Evolutionary conservation across 768 basidiomycete genomes (phyloP).

Genomic region (Leccinum boreale): DNA sequence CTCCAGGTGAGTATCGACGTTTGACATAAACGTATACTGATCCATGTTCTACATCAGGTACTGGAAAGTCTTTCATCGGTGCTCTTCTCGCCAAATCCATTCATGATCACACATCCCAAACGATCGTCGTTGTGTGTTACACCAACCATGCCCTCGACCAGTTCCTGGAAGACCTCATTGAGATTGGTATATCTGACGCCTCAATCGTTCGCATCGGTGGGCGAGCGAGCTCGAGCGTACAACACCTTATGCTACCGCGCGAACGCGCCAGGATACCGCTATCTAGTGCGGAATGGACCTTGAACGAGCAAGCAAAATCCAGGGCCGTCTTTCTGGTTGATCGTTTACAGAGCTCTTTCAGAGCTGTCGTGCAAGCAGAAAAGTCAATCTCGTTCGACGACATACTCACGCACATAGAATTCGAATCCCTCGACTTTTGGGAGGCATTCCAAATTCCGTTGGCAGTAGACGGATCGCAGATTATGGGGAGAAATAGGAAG

Average conservation of each 20-base stretch:
- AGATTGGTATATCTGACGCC: conserved; percentile 49
- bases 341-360: conserved; percentile 33
- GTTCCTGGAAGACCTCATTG: conserved; percentile 59
- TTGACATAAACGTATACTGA: background rate
- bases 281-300: conserved; percentile 36
- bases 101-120: conserved; percentile 44
- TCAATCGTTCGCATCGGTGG: conserved; percentile 58
- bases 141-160: conserved; percentile 77
- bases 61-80: conserved; percentile 74
- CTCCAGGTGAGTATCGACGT: conserved; percentile 48
- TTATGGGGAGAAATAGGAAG: conserved; percentile 40
- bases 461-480: conserved; percentile 40
- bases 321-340: conserved; percentile 8
- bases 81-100: conserved; percentile 61
- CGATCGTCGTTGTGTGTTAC: conserved; percentile 67
- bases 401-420: conserved; percentile 49
- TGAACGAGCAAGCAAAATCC: conserved; percentile 40
- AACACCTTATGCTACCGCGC: conserved; percentile 46
- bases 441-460: conserved; percentile 46
- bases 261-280: conserved; percentile 17
- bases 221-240: conserved; percentile 50
- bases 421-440: conserved; percentile 44
- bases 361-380: conserved; percentile 21
- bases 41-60: conserved; percentile 41
- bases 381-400: conserved; percentile 18